Evolutionary conservation across 192 early-diverging fungal species (phyloP).

Genomic region (Rhizophagus sp.): DNA sequence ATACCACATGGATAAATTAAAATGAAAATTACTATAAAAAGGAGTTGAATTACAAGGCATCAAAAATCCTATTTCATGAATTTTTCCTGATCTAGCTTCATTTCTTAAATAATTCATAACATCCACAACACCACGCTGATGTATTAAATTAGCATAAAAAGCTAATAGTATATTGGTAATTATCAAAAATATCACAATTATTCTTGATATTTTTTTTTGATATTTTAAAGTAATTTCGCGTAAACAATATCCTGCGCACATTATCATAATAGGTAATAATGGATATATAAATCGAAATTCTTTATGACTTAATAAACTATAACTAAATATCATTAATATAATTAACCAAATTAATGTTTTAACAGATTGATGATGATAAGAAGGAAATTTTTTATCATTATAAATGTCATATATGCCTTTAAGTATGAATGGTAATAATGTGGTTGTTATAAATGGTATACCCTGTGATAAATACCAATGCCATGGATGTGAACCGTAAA

Average conservation of each 20-base stretch:
- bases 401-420: slow-evolving; percentile 49
- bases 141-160: slow-evolving; percentile 72
- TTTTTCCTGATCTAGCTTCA: slow-evolving; percentile 34
- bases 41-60: slow-evolving; percentile 99
- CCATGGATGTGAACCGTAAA: slow-evolving; percentile 91
- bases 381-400: neutral
- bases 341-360: slow-evolving; percentile 42
- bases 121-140: slow-evolving; percentile 93
- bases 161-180: slow-evolving; percentile 69
- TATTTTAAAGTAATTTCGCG: slow-evolving; percentile 13
- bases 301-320: slow-evolving; percentile 84
- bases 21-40: slow-evolving; percentile 83
- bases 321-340: slow-evolving; percentile 56
- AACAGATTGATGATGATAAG: slow-evolving; percentile 25
- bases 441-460: slow-evolving; percentile 73
- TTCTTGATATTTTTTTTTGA: slow-evolving; percentile 19
- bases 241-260: slow-evolving; percentile 50
- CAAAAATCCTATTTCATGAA: slow-evolving; percentile 65
- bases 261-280: slow-evolving; percentile 67
- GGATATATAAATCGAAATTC: slow-evolving; percentile 96
- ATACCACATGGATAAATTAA: slow-evolving; percentile 70
- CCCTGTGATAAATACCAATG: slow-evolving; percentile 91
- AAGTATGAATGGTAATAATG: slow-evolving; percentile 69
- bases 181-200: slow-evolving; percentile 47
- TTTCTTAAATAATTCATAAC: slow-evolving; percentile 74